Base-by-base conservation (phyloP, 129 eudicot species). In the Centella asiatica region DNA sequence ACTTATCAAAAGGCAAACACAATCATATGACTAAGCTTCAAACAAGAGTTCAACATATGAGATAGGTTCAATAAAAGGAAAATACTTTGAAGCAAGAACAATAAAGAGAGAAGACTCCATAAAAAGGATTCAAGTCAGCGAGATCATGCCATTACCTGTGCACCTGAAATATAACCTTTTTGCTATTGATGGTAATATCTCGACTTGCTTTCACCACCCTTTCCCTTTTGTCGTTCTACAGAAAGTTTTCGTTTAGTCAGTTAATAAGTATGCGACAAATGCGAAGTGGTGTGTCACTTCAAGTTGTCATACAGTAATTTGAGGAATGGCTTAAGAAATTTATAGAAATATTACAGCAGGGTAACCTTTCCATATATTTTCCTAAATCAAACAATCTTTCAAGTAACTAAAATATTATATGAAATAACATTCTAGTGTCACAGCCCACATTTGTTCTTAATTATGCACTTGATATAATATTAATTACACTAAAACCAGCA, bases 201-300 rank as follows among this genome's bases (percentile, higher is more conserved):
- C 99, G 87, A 60, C 99, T 93, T 57, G 99, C 99, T 77, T 93
- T 93, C 62, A 93, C 99, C 44, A 93, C 87, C 62, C 96, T 77
- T 79, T 93, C 99, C 62, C 99, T 80, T 74, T 93, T 93, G 67
- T 93, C 99, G 69, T 93, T 93, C 99, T 93, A 69, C 76, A 69
- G 25, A 61, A 50, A 45, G 33, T 62, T 36, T 71, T 28, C 24
- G 14, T 58, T 57, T 50, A 44, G 44, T 23, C 25, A 37, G 63
- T 32, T 31, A 29, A 5, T 19, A 33, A 24, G 37, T 46, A 19
- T 44, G 26, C 33, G 36, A 45, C 17, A 56, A 56, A n/a, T n/a
- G n/a, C n/a, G n/a, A n/a, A n/a, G n/a, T n/a, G n/a, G n/a, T n/a
- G n/a, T n/a, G n/a, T n/a, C n/a, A n/a, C n/a, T n/a, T n/a, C n/a